phyloP scores from a whole-genome alignment of 129 eudicot species.

The Sambucus nigra region DNA sequence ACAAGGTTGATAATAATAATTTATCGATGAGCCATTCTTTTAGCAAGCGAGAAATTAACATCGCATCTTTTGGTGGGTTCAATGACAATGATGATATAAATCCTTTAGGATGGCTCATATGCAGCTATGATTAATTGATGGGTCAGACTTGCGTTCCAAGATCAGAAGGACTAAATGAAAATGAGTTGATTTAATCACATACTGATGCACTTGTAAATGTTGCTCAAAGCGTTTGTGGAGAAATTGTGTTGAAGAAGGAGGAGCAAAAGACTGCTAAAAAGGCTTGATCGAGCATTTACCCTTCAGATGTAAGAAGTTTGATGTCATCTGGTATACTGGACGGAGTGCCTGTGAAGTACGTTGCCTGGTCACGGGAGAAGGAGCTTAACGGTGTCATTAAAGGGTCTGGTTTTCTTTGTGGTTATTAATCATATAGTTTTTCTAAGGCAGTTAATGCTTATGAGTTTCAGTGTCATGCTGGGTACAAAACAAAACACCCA shows the following conservation, averaged over 20 bases:
- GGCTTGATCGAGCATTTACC: constrained; percentile 38
- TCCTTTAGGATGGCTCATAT: constrained; percentile 41
- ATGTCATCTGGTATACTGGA: constrained; percentile 60
- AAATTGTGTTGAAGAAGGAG: constrained; percentile 25
- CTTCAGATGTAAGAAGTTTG: constrained; percentile 54
- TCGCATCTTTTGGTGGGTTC: constrained; percentile 52
- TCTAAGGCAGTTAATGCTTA: constrained; percentile 56
- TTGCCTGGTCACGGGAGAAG: constrained; percentile 71
- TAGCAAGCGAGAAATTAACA: constrained; percentile 32
- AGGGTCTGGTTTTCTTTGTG: constrained; percentile 56
- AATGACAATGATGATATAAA: constrained; percentile 26
- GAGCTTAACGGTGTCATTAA: constrained; percentile 48
- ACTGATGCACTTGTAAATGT: constrained; percentile 20
- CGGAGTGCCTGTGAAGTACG: constrained; percentile 51
- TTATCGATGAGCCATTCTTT: constrained; percentile 34
- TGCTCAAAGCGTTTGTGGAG: constrained; percentile 18
- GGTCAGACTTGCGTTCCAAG: constrained; percentile 31
- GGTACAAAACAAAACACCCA: constrained; percentile 65
- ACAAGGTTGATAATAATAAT: constrained; percentile 21
- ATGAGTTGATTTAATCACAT: constrained; percentile 23
- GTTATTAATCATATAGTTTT: constrained; percentile 43
- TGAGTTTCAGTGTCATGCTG: constrained; percentile 66
- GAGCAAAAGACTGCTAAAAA: constrained; percentile 38
- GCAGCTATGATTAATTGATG: constrained; percentile 47
- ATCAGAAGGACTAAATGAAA: constrained; percentile 18